These are phyloP conservation scores for Saccharomyces jurei DNA, from an alignment of 805 yeast species.

Conservation along the genomic window DNA sequence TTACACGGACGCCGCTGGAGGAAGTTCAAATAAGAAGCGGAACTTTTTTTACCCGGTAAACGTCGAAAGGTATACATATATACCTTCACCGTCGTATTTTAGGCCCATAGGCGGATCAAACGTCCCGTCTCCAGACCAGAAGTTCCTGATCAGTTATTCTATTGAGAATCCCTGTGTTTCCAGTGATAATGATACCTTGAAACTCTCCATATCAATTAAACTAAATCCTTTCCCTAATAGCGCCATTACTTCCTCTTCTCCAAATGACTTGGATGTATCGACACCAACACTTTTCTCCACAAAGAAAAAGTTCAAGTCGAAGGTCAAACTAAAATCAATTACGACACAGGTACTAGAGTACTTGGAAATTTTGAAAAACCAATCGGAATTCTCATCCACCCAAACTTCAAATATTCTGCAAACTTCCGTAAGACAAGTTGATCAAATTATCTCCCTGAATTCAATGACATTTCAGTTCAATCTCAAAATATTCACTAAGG, in stretches of 20 bases:
- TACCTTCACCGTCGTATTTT: slow-evolving; percentile 49
- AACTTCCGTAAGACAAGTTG: slow-evolving; percentile 20
- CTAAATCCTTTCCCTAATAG: slow-evolving; percentile 30
- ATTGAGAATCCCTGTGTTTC: slow-evolving; percentile 51
- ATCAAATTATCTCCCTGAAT: slow-evolving; percentile 24
- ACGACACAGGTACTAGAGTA: slow-evolving; percentile 45
- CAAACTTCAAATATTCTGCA: slow-evolving; percentile 28
- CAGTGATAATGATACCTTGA: slow-evolving; percentile 41
- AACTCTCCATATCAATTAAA: slow-evolving; percentile 33
- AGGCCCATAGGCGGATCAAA: slow-evolving; percentile 40
- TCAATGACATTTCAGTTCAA: slow-evolving; percentile 21
- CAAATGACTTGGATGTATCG: not conserved
- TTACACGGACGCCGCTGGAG: slow-evolving; percentile 6
- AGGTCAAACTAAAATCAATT: slow-evolving; percentile 37
- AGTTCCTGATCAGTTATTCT: slow-evolving; percentile 38
- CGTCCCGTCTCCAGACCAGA: slow-evolving; percentile 41
- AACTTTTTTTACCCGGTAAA: slow-evolving; percentile 34
- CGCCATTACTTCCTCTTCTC: slow-evolving; percentile 1
- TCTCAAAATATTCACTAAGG: slow-evolving; percentile 22
- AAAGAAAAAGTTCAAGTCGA: slow-evolving; percentile 18
- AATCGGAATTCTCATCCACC: slow-evolving; percentile 28
- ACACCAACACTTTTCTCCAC: slow-evolving; percentile 1
- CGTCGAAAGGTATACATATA: slow-evolving; percentile 47
- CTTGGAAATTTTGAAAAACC: slow-evolving; percentile 39
- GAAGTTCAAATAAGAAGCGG: slow-evolving; percentile 4